Conservation (phyloP, 2,329 filamentous ascomycete species). For the Aschersonia sp. region DNA sequence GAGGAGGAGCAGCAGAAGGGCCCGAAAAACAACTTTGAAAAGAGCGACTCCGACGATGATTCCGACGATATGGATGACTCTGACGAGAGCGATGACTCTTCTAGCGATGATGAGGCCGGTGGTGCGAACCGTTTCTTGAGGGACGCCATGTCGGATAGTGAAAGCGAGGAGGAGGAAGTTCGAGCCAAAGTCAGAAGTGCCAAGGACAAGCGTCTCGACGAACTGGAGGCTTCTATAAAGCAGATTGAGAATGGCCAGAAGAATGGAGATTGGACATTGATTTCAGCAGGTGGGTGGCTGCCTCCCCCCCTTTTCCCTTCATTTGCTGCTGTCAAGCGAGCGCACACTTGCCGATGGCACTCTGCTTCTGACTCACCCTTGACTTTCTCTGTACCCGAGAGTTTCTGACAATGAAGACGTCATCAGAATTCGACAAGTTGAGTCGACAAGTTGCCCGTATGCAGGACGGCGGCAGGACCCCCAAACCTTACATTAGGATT, state of each 20-base stretch:
- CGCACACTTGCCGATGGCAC: too few relatives aligned
- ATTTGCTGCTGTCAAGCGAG: not conserved
- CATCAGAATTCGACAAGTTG: constrained; percentile 80
- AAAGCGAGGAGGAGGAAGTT: constrained; percentile 76
- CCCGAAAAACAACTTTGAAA: constrained; percentile 2
- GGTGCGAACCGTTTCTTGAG: constrained; percentile 78
- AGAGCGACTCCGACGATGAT: constrained; percentile 18
- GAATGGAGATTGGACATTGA: constrained; percentile 94
- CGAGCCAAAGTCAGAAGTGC: constrained; percentile 87
- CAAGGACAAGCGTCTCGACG: constrained; percentile 93
- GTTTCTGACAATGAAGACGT: not conserved
- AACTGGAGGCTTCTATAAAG: constrained; percentile 79
- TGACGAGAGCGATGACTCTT: constrained; percentile 38
- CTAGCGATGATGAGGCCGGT: constrained; percentile 49
- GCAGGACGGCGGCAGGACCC: constrained; percentile 59
- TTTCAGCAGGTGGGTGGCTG: constrained; percentile 58
- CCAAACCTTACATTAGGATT: constrained; percentile 85
- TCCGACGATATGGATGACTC: constrained; percentile 29
- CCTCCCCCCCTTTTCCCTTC: not conserved
- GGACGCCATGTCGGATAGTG: constrained; percentile 56
- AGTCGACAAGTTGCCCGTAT: constrained; percentile 76
- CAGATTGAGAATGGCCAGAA: constrained; percentile 93
- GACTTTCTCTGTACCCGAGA: too few relatives aligned
- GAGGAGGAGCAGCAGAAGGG: constrained; percentile 27
- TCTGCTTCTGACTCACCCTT: too few relatives aligned